These are phyloP conservation scores for Coemansia sp. DNA, from an alignment of 192 early-diverging fungal genomes.

Conservation along the genomic window DNA sequence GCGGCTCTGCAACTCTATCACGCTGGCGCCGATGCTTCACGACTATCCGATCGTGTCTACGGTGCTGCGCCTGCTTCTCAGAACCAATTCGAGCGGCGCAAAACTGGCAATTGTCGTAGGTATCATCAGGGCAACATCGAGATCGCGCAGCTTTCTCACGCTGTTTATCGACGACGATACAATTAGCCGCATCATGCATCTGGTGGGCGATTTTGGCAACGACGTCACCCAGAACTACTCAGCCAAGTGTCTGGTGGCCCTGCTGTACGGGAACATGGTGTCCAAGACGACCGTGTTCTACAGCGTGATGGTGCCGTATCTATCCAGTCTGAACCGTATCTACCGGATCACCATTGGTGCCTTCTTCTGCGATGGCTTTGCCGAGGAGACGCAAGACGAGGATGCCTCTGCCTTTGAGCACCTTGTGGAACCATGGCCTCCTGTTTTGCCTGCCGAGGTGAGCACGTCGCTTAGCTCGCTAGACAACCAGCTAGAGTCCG, in stretches of 20 bases:
- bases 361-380: background rate
- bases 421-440: background rate
- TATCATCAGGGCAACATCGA: constrained; percentile 36
- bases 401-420: background rate
- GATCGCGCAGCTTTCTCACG: constrained; percentile 30
- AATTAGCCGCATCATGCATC: constrained; percentile 6
- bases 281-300: constrained; percentile 1
- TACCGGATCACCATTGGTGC: constrained; percentile 3
- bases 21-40: constrained; percentile 21
- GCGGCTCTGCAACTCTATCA: constrained; percentile 36
- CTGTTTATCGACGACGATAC: constrained; percentile 3
- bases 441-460: background rate
- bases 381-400: background rate
- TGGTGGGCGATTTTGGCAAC: constrained; percentile 20
- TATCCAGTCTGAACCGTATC: constrained; percentile 4
- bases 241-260: constrained; percentile 33
- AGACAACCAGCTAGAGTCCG: background rate
- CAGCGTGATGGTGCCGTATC: constrained; percentile 12
- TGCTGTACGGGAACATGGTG: constrained; percentile 16
- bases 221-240: constrained; percentile 25
- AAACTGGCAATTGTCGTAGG: constrained; percentile 26
- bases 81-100: constrained; percentile 20
- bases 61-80: constrained; percentile 22
- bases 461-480: constrained; percentile 1
- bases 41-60: constrained; percentile 16